Base-by-base conservation (phyloP, 2,329 filamentous ascomycete genomes). In the Colletotrichum chlorophyti region DNA sequence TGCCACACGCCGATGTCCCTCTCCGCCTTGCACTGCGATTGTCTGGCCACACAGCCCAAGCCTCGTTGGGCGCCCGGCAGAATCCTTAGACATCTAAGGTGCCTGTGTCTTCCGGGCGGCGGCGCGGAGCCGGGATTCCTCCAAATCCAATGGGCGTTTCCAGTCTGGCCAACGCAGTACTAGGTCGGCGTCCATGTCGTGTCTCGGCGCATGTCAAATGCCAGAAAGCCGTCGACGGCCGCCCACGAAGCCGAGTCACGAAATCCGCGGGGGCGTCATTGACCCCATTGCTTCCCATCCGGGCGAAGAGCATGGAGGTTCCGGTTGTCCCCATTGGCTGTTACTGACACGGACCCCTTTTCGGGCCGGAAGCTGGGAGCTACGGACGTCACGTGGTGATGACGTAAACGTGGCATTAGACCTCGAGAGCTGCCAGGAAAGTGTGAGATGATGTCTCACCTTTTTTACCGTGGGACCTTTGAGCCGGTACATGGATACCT, bases 311-410 rank as follows among this genome's bases (percentile, higher is more conserved):
- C n/a, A n/a, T n/a, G n/a, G n/a, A n/a, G n/a, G n/a, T n/a, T n/a
- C n/a, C n/a, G n/a, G n/a, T n/a, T n/a, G 19, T 8, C 14, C 3
- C 15, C 10, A 55, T 49, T 55, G 52, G 52, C 6, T 10, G 3
- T 6, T n/a, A 17, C 6, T 6, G 7, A 2, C 2, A 19, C 15
- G 0, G 21, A 8, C 29, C 42, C 51, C 31, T 55, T 8, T 43
- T 7, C n/a, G n/a, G 9, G 23, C 29, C 21, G 42, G n/a, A n/a
- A n/a, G n/a, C n/a, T n/a, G n/a, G n/a, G 19, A 24, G 42, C 3
- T 27, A 50, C 15, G n/a, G 15, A 5, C 24, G n/a, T 59, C 57
- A 59, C 57, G 57, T 59, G 57, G 51, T 19, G 14, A 21, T 59
- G 57, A 59, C 57, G 57, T 59, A 59, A 59, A 55, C 26, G 29